Evolutionary conservation across 2,329 filamentous ascomycete species (phyloP), one percentile per base, ranked within the genome.

Genomic region (Pseudogymnoascus sp.): DNA sequence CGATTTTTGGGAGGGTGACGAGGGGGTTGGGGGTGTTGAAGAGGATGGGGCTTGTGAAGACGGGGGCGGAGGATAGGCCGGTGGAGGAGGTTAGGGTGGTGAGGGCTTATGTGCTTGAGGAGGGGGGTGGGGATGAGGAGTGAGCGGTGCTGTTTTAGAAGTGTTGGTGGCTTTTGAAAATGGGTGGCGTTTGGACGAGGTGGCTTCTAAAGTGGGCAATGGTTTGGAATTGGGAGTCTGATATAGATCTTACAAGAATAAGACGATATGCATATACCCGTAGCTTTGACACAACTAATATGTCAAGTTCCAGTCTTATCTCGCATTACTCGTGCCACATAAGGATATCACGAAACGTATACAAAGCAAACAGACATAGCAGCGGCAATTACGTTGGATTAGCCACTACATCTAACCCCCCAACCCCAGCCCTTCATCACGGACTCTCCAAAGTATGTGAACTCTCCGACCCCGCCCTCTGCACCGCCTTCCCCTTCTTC

Each of bases 1-100:
- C 93, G 10, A 96, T 99, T 69, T 99, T 99, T 73, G 95, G 95
- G 0, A 80, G 93, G 62, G 92, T 99, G 40, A 93, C 89, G 78
- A 84, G 77, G 63, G 95, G 95, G 0, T 85, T 97, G 83, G 80
- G 83, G 64, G 81, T 93, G n/a, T 86, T 97, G 29, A 87, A 91
- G 79, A 83, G 91, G 68, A 90, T 99, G 85, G 95, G 93, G 0
- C 74, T 95, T 64, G 91, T 96, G 60, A 91, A 89, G 78, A 96
- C 92, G 0, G 90, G 86, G 23, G 77, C 78, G 6, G 91, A 93
- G 69, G 95, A 97, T 75, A 80, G 88, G 69, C 95, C 95, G 0
- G 77, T 86, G 5, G 88, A 96, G 70, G 87, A 96, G 69, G 84
- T 97, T 63, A 92, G 84, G 78, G 93, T 97, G 66, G 73, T 91